Evolutionary conservation across 257 asterid genomes (phyloP).

Genomic region (Craterostigma plantagineum): DNA sequence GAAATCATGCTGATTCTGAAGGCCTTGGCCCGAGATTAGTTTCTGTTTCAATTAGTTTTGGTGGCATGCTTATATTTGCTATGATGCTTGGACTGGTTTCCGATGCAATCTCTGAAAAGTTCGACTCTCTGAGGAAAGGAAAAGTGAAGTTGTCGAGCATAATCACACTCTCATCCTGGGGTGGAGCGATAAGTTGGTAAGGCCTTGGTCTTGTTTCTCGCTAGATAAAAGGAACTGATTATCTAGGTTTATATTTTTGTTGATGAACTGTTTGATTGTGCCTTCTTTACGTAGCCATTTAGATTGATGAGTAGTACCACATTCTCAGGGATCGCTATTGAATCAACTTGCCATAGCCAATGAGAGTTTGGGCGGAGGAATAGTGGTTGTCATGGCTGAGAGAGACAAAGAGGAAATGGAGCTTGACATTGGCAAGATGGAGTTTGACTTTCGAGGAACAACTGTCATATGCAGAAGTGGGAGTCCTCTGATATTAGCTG

Average conservation of each 20-base stretch:
- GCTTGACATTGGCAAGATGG: constrained; percentile 84
- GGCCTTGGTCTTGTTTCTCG: constrained; percentile 10
- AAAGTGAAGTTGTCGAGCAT: constrained; percentile 86
- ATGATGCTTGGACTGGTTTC: constrained; percentile 95
- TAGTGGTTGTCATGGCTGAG: constrained; percentile 81
- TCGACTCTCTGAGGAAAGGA: constrained; percentile 85
- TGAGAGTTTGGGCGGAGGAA: constrained; percentile 86
- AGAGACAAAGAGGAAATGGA: constrained; percentile 97
- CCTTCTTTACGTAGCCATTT: too few species aligned
- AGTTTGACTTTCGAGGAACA: constrained; percentile 78
- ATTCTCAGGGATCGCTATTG: constrained; percentile 69
- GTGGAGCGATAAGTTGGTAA: constrained; percentile 88
- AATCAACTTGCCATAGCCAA: constrained; percentile 91
- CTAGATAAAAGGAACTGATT: background rate
- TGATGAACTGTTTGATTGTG: constrained; percentile 5
- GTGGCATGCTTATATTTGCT: constrained; percentile 92
- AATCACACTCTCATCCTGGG: constrained; percentile 84
- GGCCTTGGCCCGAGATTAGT: too few species aligned
- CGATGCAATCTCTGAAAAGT: constrained; percentile 87
- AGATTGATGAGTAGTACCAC: background rate
- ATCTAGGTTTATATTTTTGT: background rate
- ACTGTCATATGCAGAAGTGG: constrained; percentile 90
- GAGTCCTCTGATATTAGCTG: constrained; percentile 81
- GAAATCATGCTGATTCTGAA: too few species aligned
- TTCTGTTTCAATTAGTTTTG: too few species aligned